A percentile compares a stretch with the other conserved stretches of the same genome.
Conservation (phyloP, 2,329 filamentous ascomycete genomes). For the Eutypella sp. region DNA sequence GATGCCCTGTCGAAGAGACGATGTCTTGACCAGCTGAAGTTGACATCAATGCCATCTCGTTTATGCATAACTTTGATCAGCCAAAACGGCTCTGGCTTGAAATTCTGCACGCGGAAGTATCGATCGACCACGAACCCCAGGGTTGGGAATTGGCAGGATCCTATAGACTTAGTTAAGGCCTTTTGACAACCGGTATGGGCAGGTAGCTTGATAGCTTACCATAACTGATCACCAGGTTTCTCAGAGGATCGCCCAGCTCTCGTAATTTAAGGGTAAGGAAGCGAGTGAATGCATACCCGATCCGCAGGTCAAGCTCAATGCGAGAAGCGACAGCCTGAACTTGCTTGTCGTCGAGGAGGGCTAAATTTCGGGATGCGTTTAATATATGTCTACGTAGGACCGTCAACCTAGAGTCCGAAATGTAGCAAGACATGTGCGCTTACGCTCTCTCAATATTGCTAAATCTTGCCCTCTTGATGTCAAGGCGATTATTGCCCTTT, state of each 20-base stretch:
- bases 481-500: constrained; percentile 66
- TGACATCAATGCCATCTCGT: constrained; percentile 72
- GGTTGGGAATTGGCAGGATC: constrained; percentile 93
- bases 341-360: constrained; percentile 77
- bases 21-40: constrained; percentile 76
- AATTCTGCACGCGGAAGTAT: constrained; percentile 90
- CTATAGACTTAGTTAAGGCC: constrained; percentile 35
- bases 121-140: constrained; percentile 95
- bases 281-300: constrained; percentile 88
- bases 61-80: constrained; percentile 77
- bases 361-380: constrained; percentile 70
- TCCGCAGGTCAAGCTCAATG: constrained; percentile 88
- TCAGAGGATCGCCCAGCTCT: constrained; percentile 61
- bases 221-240: constrained; percentile 70
- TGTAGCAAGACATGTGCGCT: constrained; percentile 24
- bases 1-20: constrained; percentile 84
- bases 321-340: constrained; percentile 82
- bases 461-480: constrained; percentile 83
- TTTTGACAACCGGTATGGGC: no score
- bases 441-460: constrained; percentile 93
- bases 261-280: constrained; percentile 79
- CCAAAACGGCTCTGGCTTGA: constrained; percentile 91
- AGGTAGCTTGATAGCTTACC: constrained; percentile 44
- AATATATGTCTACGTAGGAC: constrained; percentile 69
- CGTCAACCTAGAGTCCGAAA: constrained; percentile 6